Conservation (phyloP, 371 early-diverging fungal genomes). For the Circinella minor region DNA sequence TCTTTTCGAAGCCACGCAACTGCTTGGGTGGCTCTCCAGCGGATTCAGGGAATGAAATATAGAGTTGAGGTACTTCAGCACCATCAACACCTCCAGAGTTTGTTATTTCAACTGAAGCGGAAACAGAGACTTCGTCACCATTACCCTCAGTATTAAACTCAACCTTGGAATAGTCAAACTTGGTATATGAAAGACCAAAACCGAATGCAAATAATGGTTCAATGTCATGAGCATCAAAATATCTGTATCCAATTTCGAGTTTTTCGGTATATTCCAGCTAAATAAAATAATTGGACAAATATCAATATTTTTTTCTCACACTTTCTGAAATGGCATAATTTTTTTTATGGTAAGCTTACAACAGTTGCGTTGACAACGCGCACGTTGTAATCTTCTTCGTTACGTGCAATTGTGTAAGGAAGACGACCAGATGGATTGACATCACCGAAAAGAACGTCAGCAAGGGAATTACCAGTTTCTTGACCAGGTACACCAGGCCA, state of each 20-base stretch:
- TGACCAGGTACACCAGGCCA: conserved; percentile 58
- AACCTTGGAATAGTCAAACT: conserved; percentile 43
- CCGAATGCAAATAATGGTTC: conserved; percentile 58
- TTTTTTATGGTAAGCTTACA: background rate
- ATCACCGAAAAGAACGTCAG: conserved; percentile 57
- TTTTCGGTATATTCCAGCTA: conserved; percentile 52
- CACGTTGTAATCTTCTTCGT: conserved; percentile 40
- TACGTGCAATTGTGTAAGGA: conserved; percentile 51
- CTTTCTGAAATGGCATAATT: no score
- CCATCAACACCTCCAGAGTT: conserved; percentile 42
- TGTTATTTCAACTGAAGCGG: background rate
- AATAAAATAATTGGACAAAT: background rate
- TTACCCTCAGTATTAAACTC: conserved; percentile 4
- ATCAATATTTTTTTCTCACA: no score
- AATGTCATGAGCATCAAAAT: conserved; percentile 46
- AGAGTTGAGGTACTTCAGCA: conserved; percentile 54
- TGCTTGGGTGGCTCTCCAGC: conserved; percentile 47
- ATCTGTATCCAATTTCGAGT: conserved; percentile 55
- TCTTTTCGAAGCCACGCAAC: conserved; percentile 49
- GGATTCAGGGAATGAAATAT: conserved; percentile 44
- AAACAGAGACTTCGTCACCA: background rate
- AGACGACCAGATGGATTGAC: conserved; percentile 60
- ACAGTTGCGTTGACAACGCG: conserved; percentile 46
- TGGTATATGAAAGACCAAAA: conserved; percentile 61
- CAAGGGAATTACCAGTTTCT: conserved; percentile 55